Evolutionary conservation across 2,329 filamentous ascomycete species (phyloP), one percentile per base, ranked within the genome.

Genomic region (Erysiphe pulchra): DNA sequence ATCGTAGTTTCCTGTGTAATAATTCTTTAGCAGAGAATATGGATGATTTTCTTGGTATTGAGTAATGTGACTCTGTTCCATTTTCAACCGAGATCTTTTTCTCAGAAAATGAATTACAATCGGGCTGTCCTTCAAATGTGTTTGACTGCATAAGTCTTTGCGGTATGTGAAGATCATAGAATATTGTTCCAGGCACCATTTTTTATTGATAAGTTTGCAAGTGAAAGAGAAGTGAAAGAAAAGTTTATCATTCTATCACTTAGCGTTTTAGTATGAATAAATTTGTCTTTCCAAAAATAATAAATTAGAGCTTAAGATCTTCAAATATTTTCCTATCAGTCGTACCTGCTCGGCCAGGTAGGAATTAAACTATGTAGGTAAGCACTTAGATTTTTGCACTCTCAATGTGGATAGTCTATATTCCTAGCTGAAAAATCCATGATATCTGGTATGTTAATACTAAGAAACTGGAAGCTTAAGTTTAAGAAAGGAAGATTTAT

Each of bases 131-230:
- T 31, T 24, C 18, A 31, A 17, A 16, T 14, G 16, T n/a, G 9
- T 31, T 31, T 42, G 40, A 24, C 7, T 42, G 40, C 18, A 42
- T n/a, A 9, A 45, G 28, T 37, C 44, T 49, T 47, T 52, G 52
- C 4, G 54, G 50, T 39, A 58, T 54, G 17, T 33, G 49, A 36
- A 55, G 48, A 42, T 56, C 52, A 24, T 53, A 50, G 16, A 44
- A 45, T 17, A 48, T 49, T 16, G 47, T 40, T 32, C 47, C 48
- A 16, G 14, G 6, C 12, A 14, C 13, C 30, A 42, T 42, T 30
- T 30, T 24, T 42, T 31, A 48, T 48, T 46, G 52, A 53, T 50
- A 56, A 50, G 40, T 49, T 49, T 50, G 48, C 47, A n/a, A 14
- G 24, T 42, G 24, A 28, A 9, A 28, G 7, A 28, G 24, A 28